Base-by-base conservation (phyloP, 306 rosid species). In the Luffa aegyptiaca region DNA sequence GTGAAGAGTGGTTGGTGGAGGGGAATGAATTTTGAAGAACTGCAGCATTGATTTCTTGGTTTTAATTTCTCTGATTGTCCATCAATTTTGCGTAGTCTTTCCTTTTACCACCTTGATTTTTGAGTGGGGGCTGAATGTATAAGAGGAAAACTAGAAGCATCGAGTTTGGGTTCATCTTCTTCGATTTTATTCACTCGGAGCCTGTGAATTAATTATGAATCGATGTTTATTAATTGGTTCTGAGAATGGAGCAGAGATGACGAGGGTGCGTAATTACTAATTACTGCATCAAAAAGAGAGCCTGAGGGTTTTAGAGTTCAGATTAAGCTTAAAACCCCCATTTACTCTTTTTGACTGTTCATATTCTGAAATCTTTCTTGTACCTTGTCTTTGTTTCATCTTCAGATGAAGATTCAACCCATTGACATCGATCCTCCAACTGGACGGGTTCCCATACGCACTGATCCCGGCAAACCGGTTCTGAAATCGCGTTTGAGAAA, bases 381-480 rank as follows among this genome's bases (percentile, higher is more conserved):
- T 4, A 68, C 33, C 74, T 39, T 36, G 36, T 36, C 21, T 36
- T 21, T 10, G 75, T 68, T 89, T 89, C 90, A 89, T 2, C 79
- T 88, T 88, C 92, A 96, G 86, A 86, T 92, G 98, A 95, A 91
- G 91, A 88, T 95, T 89, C 97, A 90, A 82, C 98, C 98, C 0
- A 84, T 95, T 31, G 92, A 91, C 65, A 69, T 86, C 80, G 96
- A 92, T 81, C 56, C 97, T 52, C 87, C 86, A 76, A 81, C 80
- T 51, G 68, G 79, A 41, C 86, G 86, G 41, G 96, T 85, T 36
- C 55, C 78, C 80, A 82, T 79, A 44, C 90, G 93, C n/a, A 81
- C 78, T 81, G 97, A 94, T 81, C 73, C 85, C 11, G 86, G 81
- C 6, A 95, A 95, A 76, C 96, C 92, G 46, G 92, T 92, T 37